phyloP scores from a whole-genome alignment of 2,329 filamentous ascomycete genomes.

The Xylariaceae sp. region DNA sequence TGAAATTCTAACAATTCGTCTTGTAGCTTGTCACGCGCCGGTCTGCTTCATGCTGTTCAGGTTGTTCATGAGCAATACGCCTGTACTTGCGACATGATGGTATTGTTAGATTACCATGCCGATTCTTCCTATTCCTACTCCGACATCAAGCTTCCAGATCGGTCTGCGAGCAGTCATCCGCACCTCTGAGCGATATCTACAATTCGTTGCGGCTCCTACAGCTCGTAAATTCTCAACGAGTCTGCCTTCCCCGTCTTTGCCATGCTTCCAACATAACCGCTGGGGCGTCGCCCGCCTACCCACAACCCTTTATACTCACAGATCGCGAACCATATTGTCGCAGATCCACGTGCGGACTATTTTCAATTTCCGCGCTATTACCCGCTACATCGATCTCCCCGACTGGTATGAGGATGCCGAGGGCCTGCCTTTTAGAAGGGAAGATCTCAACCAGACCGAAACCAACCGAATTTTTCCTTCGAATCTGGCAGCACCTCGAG shows the following conservation, averaged over 20 bases:
- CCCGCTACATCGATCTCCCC: constrained; percentile 64
- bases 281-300: constrained; percentile 22
- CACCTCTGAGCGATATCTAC: constrained; percentile 29
- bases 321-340: constrained; percentile 24
- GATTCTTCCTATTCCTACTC: constrained; percentile 34
- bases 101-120: constrained; percentile 39
- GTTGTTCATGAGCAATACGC: constrained; percentile 8
- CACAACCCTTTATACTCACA: constrained; percentile 1
- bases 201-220: constrained; percentile 20
- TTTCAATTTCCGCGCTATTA: constrained; percentile 48
- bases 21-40: constrained; percentile 8
- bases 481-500: constrained; percentile 49
- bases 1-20: background rate
- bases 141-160: constrained; percentile 39
- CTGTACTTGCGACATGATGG: constrained; percentile 33
- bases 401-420: constrained; percentile 59
- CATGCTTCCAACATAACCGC: constrained; percentile 33
- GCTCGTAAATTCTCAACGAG: constrained; percentile 32
- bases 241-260: background rate
- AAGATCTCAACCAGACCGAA: constrained; percentile 57
- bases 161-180: constrained; percentile 39
- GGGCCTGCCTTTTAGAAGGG: constrained; percentile 59
- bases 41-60: constrained; percentile 8
- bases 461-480: constrained; percentile 57
- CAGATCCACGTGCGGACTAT: constrained; percentile 36